A percentile compares a stretch with the other conserved stretches of the same genome.
Conservation (phyloP, 257 asterid species). For the Solanum infundibuliforme region DNA sequence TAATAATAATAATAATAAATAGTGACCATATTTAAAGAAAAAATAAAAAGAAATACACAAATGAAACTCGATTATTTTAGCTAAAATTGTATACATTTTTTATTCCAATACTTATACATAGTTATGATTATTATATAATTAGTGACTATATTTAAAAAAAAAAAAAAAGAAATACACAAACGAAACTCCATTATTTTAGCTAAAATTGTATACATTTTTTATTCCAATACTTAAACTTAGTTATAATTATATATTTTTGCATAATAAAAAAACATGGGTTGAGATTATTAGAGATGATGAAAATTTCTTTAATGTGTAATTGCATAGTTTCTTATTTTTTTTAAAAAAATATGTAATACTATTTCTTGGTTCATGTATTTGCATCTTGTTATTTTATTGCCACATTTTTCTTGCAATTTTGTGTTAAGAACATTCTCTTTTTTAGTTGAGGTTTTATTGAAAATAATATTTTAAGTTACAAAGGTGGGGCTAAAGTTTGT, state of each 20-base stretch:
- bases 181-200: neutral
- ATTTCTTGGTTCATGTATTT: too few relatives aligned
- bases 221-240: neutral
- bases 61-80: neutral
- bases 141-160: too few relatives aligned
- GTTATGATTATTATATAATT: neutral
- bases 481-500: neutral
- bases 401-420: too few relatives aligned
- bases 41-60: neutral
- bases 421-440: too few relatives aligned
- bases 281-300: neutral
- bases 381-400: too few relatives aligned
- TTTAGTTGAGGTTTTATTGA: neutral
- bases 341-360: neutral
- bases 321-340: neutral
- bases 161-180: neutral
- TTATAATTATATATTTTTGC: neutral
- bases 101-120: neutral
- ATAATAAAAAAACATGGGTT: neutral
- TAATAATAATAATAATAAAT: neutral
- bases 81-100: neutral
- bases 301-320: neutral
- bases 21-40: neutral
- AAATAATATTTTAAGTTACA: neutral
- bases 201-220: neutral